These are phyloP conservation scores for Papiliotrema flavescens DNA, from an alignment of 1,284 basidiomycete species.

Conservation along the genomic window DNA sequence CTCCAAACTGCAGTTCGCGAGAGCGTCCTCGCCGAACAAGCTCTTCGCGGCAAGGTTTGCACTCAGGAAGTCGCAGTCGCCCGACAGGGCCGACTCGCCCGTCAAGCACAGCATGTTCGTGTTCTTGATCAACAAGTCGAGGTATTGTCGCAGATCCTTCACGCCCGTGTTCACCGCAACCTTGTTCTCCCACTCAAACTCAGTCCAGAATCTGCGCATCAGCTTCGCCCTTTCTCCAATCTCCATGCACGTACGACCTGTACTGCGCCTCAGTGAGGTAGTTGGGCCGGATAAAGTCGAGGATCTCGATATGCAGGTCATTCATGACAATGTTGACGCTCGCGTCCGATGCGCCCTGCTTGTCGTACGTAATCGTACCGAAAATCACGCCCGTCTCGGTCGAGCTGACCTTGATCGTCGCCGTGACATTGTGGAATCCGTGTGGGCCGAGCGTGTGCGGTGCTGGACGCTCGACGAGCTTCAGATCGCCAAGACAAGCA, in stretches of 20 bases:
- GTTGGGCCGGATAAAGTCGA: constrained; percentile 99
- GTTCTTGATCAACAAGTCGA: constrained; percentile 83
- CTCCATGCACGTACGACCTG: neutral
- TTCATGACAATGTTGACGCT: constrained; percentile 79
- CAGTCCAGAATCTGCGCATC: constrained; percentile 6
- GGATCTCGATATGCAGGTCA: constrained; percentile 98
- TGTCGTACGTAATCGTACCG: constrained; percentile 76
- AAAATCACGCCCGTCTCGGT: constrained; percentile 76
- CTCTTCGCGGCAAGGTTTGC: constrained; percentile 91
- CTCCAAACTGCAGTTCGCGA: constrained; percentile 95
- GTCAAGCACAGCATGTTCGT: constrained; percentile 98
- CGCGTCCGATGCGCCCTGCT: constrained; percentile 77
- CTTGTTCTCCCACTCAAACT: constrained; percentile 96
- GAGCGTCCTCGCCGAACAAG: constrained; percentile 90
- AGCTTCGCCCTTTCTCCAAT: neutral
- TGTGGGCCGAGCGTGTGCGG: constrained; percentile 92
- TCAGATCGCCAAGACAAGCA: constrained; percentile 93
- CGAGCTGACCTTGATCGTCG: constrained; percentile 95
- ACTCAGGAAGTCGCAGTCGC: constrained; percentile 88
- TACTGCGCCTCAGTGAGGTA: constrained; percentile 82
- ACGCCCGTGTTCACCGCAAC: constrained; percentile 85
- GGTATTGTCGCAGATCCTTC: constrained; percentile 74
- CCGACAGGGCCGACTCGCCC: constrained; percentile 82
- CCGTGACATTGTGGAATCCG: constrained; percentile 97
- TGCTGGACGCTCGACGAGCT: constrained; percentile 91